A percentile compares a stretch with the other conserved stretches of the same genome.
These are phyloP conservation scores for Colletotrichum sansevieriae DNA, from an alignment of 2,329 filamentous ascomycete species.

Conservation along the genomic window DNA sequence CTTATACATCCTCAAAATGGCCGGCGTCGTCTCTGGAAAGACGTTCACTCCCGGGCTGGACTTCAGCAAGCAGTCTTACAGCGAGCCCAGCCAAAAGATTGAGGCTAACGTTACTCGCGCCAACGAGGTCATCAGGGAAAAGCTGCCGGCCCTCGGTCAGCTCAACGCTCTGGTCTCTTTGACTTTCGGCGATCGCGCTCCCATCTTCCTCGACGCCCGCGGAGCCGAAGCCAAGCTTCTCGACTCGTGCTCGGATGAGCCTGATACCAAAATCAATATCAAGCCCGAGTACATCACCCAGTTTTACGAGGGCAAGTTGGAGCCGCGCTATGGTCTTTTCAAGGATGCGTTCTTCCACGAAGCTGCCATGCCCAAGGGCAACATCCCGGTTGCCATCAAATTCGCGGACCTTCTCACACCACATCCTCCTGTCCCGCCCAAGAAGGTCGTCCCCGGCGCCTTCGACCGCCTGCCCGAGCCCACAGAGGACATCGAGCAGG, in stretches of 20 bases:
- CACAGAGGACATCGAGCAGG: slow-evolving; percentile 25
- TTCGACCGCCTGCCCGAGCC: slow-evolving; percentile 15
- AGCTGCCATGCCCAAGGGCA: slow-evolving; percentile 24
- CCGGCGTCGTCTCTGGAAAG: slow-evolving; percentile 8
- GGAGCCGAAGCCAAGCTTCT: background rate
- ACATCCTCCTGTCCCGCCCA: slow-evolving; percentile 7
- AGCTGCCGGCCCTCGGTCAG: background rate
- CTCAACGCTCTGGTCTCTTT: slow-evolving; percentile 9
- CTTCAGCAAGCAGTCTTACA: slow-evolving; percentile 6
- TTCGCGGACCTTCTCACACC: slow-evolving; percentile 18
- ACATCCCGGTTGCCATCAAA: slow-evolving; percentile 14
- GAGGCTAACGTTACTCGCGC: background rate
- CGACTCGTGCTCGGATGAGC: background rate
- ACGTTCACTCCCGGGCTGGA: slow-evolving; percentile 19
- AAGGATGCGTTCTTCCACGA: slow-evolving; percentile 24
- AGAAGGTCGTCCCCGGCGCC: slow-evolving; percentile 21
- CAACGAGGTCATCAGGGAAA: slow-evolving; percentile 12
- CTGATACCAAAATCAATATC: slow-evolving; percentile 16
- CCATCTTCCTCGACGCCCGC: slow-evolving; percentile 30
- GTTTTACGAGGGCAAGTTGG: slow-evolving; percentile 28
- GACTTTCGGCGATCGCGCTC: slow-evolving; percentile 10
- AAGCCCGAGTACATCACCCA: slow-evolving; percentile 28
- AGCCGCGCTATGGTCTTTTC: slow-evolving; percentile 23
- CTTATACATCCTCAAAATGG: slow-evolving; percentile 8
- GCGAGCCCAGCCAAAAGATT: background rate